Percentiles rank a stretch among this genome's conserved stretches.
These are phyloP conservation scores for Luzula sylvatica DNA, from an alignment of 176 grass and related monocot genomes.

Conservation along the genomic window DNA sequence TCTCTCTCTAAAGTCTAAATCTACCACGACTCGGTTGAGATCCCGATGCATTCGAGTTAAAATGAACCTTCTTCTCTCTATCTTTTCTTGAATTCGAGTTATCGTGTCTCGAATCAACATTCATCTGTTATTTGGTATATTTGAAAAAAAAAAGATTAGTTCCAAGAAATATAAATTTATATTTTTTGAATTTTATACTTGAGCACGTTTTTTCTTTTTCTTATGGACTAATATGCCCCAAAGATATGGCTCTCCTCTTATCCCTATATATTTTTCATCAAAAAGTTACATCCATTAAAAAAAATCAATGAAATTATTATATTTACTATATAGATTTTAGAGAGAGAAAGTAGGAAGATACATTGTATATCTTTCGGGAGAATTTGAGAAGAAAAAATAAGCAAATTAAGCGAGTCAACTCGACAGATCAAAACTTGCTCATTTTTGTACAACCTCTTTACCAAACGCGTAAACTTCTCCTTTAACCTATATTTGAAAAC, in stretches of 20 bases:
- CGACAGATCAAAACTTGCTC: slow-evolving; percentile 33
- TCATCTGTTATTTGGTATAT: too few species aligned
- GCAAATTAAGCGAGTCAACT: slow-evolving; percentile 29
- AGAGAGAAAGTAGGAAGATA: slow-evolving; percentile 27
- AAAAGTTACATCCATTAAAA: slow-evolving; percentile 3
- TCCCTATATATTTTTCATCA: slow-evolving; percentile 20
- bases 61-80: too few species aligned
- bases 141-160: too few species aligned
- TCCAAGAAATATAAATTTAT: too few species aligned
- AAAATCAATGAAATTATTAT: neutral
- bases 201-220: neutral
- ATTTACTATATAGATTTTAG: slow-evolving; percentile 1
- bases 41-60: too few species aligned
- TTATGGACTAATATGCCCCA: slow-evolving; percentile 56
- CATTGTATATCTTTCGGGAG: slow-evolving; percentile 44
- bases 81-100: too few species aligned
- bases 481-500: slow-evolving; percentile 30
- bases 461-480: slow-evolving; percentile 32
- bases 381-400: slow-evolving; percentile 57
- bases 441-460: slow-evolving; percentile 34
- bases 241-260: slow-evolving; percentile 42
- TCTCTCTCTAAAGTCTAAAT: too few species aligned
- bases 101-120: too few species aligned
- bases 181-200: too few species aligned
- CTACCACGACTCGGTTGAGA: too few species aligned